Base-by-base conservation (phyloP, 2,329 filamentous ascomycete genomes). In the Dryadomyces sulphureus region DNA sequence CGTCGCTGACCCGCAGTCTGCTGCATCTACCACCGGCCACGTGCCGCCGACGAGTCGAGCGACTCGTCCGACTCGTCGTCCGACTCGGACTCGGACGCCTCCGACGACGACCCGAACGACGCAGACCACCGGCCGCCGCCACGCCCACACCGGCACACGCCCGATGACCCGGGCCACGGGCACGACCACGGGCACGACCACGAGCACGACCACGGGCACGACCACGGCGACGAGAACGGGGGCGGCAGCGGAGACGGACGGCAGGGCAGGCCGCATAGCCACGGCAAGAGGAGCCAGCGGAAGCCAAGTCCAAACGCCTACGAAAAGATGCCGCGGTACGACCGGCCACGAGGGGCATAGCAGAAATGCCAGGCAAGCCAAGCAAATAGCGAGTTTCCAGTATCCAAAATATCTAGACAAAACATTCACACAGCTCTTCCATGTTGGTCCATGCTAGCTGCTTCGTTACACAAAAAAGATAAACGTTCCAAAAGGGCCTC, bases 11-110 rank as follows among this genome's bases (percentile, higher is more conserved):
- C 11, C 9, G 1, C 50, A 94, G 92, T 96, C n/a, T 98, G 92
- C 73, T 98, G 92, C 63, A 98, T 98, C 62, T 98, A 95, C 66
- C 90, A 95, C 66, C 84, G 84, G 50, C 81, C 87, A 7, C 84
- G 82, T 54, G 76, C 72, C 11, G 79, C 87, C 4, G 87, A 84
- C 60, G 90, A 96, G 61, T 92, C 84, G 27, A 88, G 81, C 43
- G 77, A 74, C 3, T 72, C 70, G 20, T 79, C 77, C 12, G 69
- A 71, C 38, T 74, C 71, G 48, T 72, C 70, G 20, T 79, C 77
- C 71, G 48, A 59, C 61, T 7, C 58, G 59, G 45, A n/a, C n/a
- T n/a, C n/a, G n/a, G n/a, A n/a, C n/a, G n/a, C n/a, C n/a, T n/a
- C n/a, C n/a, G 54, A 59, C 46, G 56, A 56, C 51, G 42, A 53